Base-by-base conservation (phyloP, 345 rosid species). In the Gossypium herbaceum region DNA sequence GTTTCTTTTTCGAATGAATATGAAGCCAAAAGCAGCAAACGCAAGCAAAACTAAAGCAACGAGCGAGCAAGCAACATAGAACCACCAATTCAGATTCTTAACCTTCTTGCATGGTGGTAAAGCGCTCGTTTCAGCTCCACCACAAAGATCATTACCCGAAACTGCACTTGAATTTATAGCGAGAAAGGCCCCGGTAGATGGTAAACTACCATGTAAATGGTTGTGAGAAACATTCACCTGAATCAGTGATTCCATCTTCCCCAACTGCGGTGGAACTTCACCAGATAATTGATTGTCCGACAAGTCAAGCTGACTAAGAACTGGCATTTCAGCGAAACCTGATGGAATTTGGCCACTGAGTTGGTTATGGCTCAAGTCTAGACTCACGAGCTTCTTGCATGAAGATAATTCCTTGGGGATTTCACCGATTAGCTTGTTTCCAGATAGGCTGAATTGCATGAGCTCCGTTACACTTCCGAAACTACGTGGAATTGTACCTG, bases 311-410 rank as follows among this genome's bases (percentile, higher is more conserved):
- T 79, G 85, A 7, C 97, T 84, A 1, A 94, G 95, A 78, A 87
- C 88, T 3, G 81, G 76, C 82, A 90, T 86, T 72, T 81, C 81
- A 12, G 91, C 82, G 70, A 87, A 76, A 60, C 82, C 81, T 0
- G 65, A 51, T 47, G 98, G 97, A 63, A 94, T 88, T 70, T 63
- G 79, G 19, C 97, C 97, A 0, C 57, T 80, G 25, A 94, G 85
- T 68, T 80, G 83, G 75, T 94, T 94, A 71, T 83, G 75, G 78
- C 97, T 94, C n/a, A 94, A 83, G 86, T 92, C 92, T 71, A 94
- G 83, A 63, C 79, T 85, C 50, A 91, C 97, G 22, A 94, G 88
- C 78, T 88, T 88, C 85, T 74, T 86, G 87, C 91, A 88, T 9
- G 86, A 86, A 79, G 92, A 86, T 55, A 94, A 65, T 54, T 89